These are phyloP conservation scores for Mallotus japonicus DNA, from an alignment of 441 rosid genomes.

Conservation along the genomic window DNA sequence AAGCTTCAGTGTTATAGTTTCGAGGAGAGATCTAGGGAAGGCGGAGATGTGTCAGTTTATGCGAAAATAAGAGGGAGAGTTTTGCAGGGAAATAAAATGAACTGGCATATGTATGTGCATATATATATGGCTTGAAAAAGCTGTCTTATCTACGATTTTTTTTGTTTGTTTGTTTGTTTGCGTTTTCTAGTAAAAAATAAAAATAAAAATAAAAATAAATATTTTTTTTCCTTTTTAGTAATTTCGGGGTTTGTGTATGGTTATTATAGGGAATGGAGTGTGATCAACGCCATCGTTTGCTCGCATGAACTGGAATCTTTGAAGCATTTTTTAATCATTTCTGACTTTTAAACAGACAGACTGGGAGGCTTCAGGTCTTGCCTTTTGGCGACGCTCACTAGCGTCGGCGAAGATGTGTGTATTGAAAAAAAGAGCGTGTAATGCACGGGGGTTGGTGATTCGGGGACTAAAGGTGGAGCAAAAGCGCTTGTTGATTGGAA, in stretches of 20 bases:
- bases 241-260: not conserved
- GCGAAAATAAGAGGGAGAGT: conserved; percentile 20
- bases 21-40: conserved; percentile 47
- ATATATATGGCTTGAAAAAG: conserved; percentile 24
- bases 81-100: conserved; percentile 40
- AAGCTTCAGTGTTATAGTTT: conserved; percentile 23
- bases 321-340: conserved; percentile 15
- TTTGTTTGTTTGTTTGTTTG: conserved; percentile 16
- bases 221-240: not conserved
- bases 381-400: not conserved
- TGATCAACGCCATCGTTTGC: conserved; percentile 42
- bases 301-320: conserved; percentile 38
- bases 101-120: not conserved
- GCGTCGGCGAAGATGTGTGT: conserved; percentile 40
- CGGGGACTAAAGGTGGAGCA: not conserved
- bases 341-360: not conserved
- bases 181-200: not conserved
- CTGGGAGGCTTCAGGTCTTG: not conserved
- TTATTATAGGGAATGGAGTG: conserved; percentile 40
- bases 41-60: conserved; percentile 28
- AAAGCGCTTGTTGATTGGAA: not conserved
- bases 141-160: conserved; percentile 27
- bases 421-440: not conserved
- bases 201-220: no score
- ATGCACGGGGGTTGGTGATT: not conserved